A percentile compares a stretch with the other conserved stretches of the same genome.
These are phyloP conservation scores for Coemansia sp. DNA, from an alignment of 192 early-diverging fungal species.

Conservation along the genomic window DNA sequence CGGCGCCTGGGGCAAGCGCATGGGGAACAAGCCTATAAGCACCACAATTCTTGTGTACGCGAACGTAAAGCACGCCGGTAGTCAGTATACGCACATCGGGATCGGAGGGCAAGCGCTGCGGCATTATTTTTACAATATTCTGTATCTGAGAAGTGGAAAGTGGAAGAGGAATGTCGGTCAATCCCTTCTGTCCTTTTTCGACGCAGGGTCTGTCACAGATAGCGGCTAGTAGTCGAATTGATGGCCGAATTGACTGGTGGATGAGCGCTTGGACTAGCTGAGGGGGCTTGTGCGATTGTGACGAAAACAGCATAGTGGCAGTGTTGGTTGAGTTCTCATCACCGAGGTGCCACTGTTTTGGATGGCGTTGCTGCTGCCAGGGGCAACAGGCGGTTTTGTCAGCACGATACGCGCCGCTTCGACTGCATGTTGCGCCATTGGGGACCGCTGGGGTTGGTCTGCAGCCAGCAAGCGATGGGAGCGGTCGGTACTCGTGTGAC, in stretches of 20 bases:
- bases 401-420: background rate
- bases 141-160: background rate
- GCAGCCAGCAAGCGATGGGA: background rate
- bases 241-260: slow-evolving; percentile 8
- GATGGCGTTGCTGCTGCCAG: slow-evolving; percentile 14
- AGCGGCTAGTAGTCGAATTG: slow-evolving; percentile 1
- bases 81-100: slow-evolving; percentile 27
- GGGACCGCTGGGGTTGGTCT: background rate
- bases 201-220: slow-evolving; percentile 9
- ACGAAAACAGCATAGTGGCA: slow-evolving; percentile 15
- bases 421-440: slow-evolving; percentile 5
- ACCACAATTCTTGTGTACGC: slow-evolving; percentile 21
- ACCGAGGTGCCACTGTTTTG: slow-evolving; percentile 6
- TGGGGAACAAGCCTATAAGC: slow-evolving; percentile 31
- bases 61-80: slow-evolving; percentile 38
- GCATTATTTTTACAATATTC: slow-evolving; percentile 13
- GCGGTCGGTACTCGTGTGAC: background rate
- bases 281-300: slow-evolving; percentile 37
- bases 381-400: slow-evolving; percentile 10
- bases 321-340: background rate
- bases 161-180: slow-evolving; percentile 6
- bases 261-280: slow-evolving; percentile 45
- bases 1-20: slow-evolving; percentile 19
- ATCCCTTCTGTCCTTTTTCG: background rate
- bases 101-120: slow-evolving; percentile 10